Base-by-base conservation (phyloP, 148 eudicot genomes). In the Cornus suecica region DNA sequence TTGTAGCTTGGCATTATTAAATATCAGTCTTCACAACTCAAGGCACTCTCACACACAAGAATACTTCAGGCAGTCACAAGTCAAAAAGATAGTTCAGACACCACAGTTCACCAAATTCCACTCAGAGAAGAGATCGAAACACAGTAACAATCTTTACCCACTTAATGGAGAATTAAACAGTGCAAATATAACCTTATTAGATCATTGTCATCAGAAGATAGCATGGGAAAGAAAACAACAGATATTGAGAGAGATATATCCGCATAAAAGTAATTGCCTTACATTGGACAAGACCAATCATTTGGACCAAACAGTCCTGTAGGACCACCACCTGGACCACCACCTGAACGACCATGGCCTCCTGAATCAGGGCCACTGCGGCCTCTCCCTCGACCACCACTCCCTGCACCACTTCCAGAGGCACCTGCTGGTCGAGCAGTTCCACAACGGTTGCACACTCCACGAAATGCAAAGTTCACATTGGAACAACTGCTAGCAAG, bases 201-300 rank as follows among this genome's bases (percentile, higher is more conserved):
- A 48, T 48, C 54, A n/a, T n/a, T n/a, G n/a, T n/a, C n/a, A 34
- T 20, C 14, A 27, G 26, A 74, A 62, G 2, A 37, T 68, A 32
- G 27, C 37, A 16, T 31, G 25, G 20, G 8, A 5, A 32, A 31
- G 37, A 25, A 8, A 9, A 5, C 61, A n/a, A 51, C 30, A 64
- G 13, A 45, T 15, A 8, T 37, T 37, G 6, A 37, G 29, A 27
- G 63, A 25, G 27, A 61, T 32, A 61, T 5, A 32, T 11, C 37
- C 2, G 58, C 18, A 11, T 37, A 23, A 22, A 66, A n/a, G 30
- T 58, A 52, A 63, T 23, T 31, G 69, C 37, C 98, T 92, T 87
- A 95, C 99, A 95, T 95, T 71, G 99, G 99, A 81, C 99, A 95
- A 77, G 94, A 60, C 99, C 99, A 95, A 82, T 95, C 99, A 86